Conservation (phyloP, 176 grass and related monocot species). For the Saccharum spontaneum region DNA sequence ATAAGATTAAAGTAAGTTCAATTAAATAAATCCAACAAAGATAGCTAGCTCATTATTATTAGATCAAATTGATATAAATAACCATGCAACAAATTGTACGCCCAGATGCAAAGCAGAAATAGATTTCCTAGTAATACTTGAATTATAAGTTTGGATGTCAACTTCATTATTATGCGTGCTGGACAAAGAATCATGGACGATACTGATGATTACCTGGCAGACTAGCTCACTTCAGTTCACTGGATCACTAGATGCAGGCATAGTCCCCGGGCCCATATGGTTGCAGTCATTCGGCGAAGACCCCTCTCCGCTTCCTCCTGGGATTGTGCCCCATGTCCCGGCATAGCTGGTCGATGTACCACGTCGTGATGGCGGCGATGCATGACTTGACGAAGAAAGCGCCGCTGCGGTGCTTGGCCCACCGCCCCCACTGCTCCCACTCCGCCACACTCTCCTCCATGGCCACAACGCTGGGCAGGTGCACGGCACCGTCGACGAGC, state of each 20-base stretch:
- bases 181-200: no score
- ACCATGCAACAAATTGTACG: no score
- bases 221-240: no score
- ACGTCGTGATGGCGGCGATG: slow-evolving; percentile 33
- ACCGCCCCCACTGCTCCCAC: slow-evolving; percentile 36
- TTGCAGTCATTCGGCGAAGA: slow-evolving; percentile 43
- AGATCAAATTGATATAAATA: no score
- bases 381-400: slow-evolving; percentile 29
- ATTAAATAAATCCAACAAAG: no score
- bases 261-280: slow-evolving; percentile 47
- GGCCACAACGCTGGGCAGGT: slow-evolving; percentile 15
- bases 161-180: no score
- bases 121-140: no score
- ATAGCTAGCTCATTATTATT: no score
- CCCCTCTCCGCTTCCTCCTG: slow-evolving; percentile 27
- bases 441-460: slow-evolving; percentile 45
- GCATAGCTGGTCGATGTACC: slow-evolving; percentile 53
- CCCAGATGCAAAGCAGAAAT: no score
- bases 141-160: no score
- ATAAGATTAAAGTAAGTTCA: no score
- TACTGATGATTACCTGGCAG: no score
- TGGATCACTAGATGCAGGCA: slow-evolving; percentile 32
- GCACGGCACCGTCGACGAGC: slow-evolving; percentile 42
- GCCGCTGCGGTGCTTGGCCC: not conserved
- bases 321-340: slow-evolving; percentile 46